These are phyloP conservation scores for Pseudogymnoascus sp. DNA, from an alignment of 2,329 filamentous ascomycete species.

Conservation along the genomic window DNA sequence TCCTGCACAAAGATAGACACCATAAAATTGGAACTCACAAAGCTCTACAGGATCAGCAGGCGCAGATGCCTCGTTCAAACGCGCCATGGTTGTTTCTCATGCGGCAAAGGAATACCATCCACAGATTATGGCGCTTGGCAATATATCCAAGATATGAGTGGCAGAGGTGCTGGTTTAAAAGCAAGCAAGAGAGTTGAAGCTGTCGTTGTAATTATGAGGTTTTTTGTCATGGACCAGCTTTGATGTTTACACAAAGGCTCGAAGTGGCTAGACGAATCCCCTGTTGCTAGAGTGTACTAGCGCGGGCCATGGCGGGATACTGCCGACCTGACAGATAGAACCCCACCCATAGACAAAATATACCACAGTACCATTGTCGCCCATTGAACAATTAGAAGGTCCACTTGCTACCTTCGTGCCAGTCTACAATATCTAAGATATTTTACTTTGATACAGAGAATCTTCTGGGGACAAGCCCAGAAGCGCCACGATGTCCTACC, in stretches of 20 bases:
- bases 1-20: constrained; percentile 9
- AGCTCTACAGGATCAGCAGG: constrained; percentile 64
- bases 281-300: not conserved
- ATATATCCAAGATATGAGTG: constrained; percentile 8
- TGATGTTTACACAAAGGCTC: constrained; percentile 8
- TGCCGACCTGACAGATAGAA: constrained; percentile 6
- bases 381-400: not conserved
- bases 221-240: constrained; percentile 3
- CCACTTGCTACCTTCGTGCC: not conserved
- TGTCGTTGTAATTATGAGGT: not conserved
- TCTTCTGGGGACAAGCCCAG: not conserved
- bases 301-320: not conserved
- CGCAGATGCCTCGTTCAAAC: constrained; percentile 67
- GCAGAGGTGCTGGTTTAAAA: not conserved
- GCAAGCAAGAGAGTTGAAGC: constrained; percentile 6
- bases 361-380: constrained; percentile 3
- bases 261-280: not conserved
- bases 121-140: not conserved
- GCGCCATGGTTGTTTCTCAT: constrained; percentile 52
- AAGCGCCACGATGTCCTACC: constrained; percentile 44
- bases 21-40: constrained; percentile 45
- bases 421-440: not conserved
- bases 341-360: constrained; percentile 6
- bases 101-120: not conserved
- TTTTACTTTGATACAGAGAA: not conserved